Evolutionary conservation across 164 flowering plant species (phyloP).

Genomic region (Warburgia ugandensis): DNA sequence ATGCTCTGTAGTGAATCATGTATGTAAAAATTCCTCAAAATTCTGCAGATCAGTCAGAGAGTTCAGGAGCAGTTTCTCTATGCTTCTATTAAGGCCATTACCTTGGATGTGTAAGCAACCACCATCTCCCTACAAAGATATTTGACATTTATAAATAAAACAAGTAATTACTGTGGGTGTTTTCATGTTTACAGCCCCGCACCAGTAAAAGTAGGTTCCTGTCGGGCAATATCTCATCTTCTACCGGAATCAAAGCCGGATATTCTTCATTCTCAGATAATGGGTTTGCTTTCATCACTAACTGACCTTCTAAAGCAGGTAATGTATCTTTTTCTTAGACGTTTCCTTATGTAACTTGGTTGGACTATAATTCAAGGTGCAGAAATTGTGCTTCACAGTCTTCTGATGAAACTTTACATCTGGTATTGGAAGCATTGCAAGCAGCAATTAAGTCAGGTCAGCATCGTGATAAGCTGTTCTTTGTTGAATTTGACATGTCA

Average conservation of each 20-base stretch:
- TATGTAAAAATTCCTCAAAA: background rate
- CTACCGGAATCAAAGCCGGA: constrained; percentile 52
- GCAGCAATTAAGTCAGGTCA: constrained; percentile 72
- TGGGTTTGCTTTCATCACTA: constrained; percentile 66
- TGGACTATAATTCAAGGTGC: background rate
- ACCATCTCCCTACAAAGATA: constrained; percentile 1
- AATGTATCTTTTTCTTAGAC: constrained; percentile 5
- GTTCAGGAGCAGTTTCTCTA: constrained; percentile 56
- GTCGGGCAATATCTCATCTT: constrained; percentile 76
- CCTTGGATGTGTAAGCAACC: constrained; percentile 68
- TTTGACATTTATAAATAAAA: too few species aligned
- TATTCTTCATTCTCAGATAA: constrained; percentile 43
- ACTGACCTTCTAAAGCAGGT: constrained; percentile 78
- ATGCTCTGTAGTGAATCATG: background rate
- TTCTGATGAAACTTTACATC: constrained; percentile 84
- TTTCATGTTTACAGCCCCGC: constrained; percentile 52
- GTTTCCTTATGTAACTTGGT: background rate
- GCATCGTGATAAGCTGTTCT: constrained; percentile 3
- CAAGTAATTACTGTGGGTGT: constrained; percentile 4
- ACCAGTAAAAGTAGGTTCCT: constrained; percentile 90
- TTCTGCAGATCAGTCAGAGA: constrained; percentile 48
- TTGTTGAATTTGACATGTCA: constrained; percentile 2
- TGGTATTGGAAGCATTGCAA: constrained; percentile 86
- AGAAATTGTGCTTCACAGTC: constrained; percentile 43
- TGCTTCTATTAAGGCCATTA: constrained; percentile 59